Evolutionary conservation across 306 rosid species (phyloP).

Genomic region (Vachellia pachyceras): DNA sequence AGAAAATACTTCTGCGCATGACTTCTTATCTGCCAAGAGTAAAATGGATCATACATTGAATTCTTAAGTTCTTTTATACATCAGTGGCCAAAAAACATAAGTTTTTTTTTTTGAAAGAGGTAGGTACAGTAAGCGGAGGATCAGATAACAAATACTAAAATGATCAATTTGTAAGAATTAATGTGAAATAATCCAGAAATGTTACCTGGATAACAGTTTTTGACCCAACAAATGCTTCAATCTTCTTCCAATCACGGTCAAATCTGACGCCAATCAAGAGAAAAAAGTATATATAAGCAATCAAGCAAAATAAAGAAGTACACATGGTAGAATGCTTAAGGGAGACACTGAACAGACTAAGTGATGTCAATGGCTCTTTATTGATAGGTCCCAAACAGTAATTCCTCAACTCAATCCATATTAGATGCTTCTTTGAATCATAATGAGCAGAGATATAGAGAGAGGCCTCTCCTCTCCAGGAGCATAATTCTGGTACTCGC

Average conservation of each 20-base stretch:
- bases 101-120: background rate
- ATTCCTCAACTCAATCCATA: background rate
- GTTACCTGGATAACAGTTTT: slow-evolving; percentile 72
- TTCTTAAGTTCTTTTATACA: background rate
- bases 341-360: background rate
- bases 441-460: background rate
- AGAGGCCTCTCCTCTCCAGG: background rate
- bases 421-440: background rate
- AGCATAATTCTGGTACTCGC: background rate
- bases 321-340: background rate
- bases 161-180: too few species aligned
- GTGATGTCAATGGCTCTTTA: background rate
- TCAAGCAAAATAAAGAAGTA: background rate
- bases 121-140: background rate
- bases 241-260: slow-evolving; percentile 84
- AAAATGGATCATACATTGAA: slow-evolving; percentile 5
- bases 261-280: slow-evolving; percentile 44
- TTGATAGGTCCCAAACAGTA: background rate
- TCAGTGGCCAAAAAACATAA: background rate
- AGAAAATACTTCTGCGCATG: slow-evolving; percentile 89
- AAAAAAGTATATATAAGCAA: background rate
- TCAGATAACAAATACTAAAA: background rate
- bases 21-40: slow-evolving; percentile 68
- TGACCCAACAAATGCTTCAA: slow-evolving; percentile 78
- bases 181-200: too few species aligned